Conservation (phyloP, 345 rosid genomes). For the Schrenkiella parvula region DNA sequence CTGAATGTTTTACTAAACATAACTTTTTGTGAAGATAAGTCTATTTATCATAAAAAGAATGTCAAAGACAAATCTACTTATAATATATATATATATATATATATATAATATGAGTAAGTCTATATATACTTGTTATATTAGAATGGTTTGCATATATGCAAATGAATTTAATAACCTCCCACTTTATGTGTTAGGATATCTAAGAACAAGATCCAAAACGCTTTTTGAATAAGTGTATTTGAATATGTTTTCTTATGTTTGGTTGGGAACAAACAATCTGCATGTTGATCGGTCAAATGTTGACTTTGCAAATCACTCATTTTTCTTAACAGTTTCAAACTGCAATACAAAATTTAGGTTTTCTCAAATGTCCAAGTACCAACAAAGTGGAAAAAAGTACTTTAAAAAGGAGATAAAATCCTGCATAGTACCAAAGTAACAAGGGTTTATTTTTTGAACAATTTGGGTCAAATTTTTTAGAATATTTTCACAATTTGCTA, state of each 20-base stretch:
- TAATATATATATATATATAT: neutral
- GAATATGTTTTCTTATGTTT: neutral
- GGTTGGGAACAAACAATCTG: neutral
- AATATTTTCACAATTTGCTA: neutral
- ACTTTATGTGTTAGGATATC: neutral
- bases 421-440: neutral
- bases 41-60: neutral
- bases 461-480: neutral
- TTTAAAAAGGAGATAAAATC: neutral
- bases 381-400: neutral
- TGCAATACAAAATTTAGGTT: neutral
- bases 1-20: neutral
- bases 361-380: neutral
- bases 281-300: conserved; percentile 2
- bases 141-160: neutral
- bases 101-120: neutral
- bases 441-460: neutral
- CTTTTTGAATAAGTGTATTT: neutral
- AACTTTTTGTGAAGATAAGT: neutral
- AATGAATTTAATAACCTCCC: neutral
- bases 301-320: neutral
- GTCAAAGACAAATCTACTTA: neutral
- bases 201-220: conserved; percentile 1
- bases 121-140: neutral
- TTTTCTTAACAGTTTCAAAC: neutral